Evolutionary conservation across 2,329 filamentous ascomycete species (phyloP).

Genomic region (Gnomoniopsis sp.): DNA sequence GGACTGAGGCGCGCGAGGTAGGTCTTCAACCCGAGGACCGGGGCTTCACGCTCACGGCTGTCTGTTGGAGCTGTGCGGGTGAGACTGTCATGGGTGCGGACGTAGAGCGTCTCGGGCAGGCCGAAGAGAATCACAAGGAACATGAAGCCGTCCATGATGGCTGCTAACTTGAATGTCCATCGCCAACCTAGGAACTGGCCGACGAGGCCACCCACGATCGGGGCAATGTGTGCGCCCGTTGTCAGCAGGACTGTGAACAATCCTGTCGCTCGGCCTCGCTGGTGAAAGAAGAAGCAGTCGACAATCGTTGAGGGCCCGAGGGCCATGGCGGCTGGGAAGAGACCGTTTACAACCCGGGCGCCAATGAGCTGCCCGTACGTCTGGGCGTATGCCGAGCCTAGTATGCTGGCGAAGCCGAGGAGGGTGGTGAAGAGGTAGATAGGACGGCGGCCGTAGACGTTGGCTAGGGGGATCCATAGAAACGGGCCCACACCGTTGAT

Average conservation of each 20-base stretch:
- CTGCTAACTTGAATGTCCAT: constrained; percentile 23
- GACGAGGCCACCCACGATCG: constrained; percentile 20
- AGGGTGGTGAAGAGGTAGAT: constrained; percentile 23
- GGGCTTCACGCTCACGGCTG: constrained; percentile 3
- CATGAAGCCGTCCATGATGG: constrained; percentile 26
- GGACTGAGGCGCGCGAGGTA: constrained; percentile 21
- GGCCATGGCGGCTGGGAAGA: constrained; percentile 28
- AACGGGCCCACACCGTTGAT: constrained; percentile 21
- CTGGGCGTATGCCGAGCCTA: constrained; percentile 20
- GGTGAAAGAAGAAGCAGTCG: constrained; percentile 30
- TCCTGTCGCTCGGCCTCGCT: constrained; percentile 28
- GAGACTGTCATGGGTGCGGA: constrained; percentile 11
- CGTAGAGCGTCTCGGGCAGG: constrained; percentile 29
- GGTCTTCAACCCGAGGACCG: neutral
- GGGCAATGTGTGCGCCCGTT: constrained; percentile 27
- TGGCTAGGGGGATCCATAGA: constrained; percentile 22
- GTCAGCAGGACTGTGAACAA: constrained; percentile 27
- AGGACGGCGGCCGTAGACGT: constrained; percentile 24
- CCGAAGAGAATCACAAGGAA: constrained; percentile 24
- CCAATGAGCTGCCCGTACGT: constrained; percentile 21
- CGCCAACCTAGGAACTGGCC: constrained; percentile 17
- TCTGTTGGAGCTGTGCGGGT: constrained; percentile 1
- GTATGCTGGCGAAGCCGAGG: constrained; percentile 20
- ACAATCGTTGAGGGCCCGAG: constrained; percentile 27
- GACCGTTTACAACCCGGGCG: constrained; percentile 26